Evolutionary conservation across 192 early-diverging fungal species (phyloP).

Genomic region (Coemansia reversa): DNA sequence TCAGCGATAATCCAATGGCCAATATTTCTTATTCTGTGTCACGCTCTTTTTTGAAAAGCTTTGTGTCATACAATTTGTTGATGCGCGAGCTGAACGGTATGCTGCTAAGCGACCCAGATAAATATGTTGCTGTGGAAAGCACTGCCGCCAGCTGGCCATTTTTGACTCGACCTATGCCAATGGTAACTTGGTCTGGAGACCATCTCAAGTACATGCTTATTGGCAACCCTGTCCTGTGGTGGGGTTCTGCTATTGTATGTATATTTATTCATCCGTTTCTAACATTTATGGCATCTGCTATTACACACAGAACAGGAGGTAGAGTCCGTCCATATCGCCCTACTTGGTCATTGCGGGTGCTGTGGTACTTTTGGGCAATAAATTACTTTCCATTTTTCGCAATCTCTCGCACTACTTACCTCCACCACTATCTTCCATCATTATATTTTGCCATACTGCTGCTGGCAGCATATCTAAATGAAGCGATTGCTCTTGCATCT

Average conservation of each 20-base stretch:
- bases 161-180: constrained; percentile 71
- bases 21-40: constrained; percentile 55
- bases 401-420: constrained; percentile 69
- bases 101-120: constrained; percentile 83
- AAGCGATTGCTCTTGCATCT: neutral
- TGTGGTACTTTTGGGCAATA: constrained; percentile 57
- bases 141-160: constrained; percentile 84
- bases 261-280: constrained; percentile 26
- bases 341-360: constrained; percentile 9
- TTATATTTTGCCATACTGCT: constrained; percentile 66
- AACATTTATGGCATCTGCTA: neutral
- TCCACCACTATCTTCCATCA: constrained; percentile 73
- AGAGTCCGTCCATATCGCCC: neutral
- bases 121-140: constrained; percentile 76
- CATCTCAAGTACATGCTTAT: constrained; percentile 82
- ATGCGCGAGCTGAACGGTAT: constrained; percentile 96
- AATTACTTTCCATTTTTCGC: constrained; percentile 70
- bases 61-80: constrained; percentile 83
- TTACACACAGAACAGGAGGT: constrained; percentile 17
- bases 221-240: constrained; percentile 89
- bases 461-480: constrained; percentile 29
- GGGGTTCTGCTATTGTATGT: constrained; percentile 57
- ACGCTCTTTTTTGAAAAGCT: constrained; percentile 66
- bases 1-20: constrained; percentile 61
- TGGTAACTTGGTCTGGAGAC: constrained; percentile 80